Percentiles rank a stretch among this genome's conserved stretches.
Conservation (phyloP, 441 rosid species). For the Jatropha multifida region DNA sequence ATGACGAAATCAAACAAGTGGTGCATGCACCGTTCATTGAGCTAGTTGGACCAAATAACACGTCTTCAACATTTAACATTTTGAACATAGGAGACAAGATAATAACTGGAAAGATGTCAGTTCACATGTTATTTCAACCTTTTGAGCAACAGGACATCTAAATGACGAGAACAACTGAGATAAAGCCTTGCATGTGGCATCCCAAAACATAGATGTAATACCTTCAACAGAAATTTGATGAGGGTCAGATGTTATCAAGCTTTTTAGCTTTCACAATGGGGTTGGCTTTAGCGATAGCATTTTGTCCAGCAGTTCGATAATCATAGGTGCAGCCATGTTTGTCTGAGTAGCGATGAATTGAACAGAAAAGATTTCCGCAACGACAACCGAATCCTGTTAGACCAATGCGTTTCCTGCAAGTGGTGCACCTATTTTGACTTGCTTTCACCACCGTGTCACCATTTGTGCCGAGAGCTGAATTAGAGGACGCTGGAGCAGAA, state of each 20-base stretch:
- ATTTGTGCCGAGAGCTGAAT: background rate
- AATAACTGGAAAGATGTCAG: background rate
- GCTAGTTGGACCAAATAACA: background rate
- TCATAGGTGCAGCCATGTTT: conserved; percentile 55
- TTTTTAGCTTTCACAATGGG: conserved; percentile 68
- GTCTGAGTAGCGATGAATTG: conserved; percentile 66
- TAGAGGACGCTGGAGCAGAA: background rate
- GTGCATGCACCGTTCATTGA: too few species aligned
- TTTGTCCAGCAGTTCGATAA: conserved; percentile 61
- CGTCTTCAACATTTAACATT: background rate
- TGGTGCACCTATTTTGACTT: conserved; percentile 57
- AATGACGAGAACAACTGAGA: background rate
- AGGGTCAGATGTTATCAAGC: conserved; percentile 59
- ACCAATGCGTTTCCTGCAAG: conserved; percentile 66
- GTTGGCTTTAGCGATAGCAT: conserved; percentile 69
- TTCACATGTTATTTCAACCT: background rate
- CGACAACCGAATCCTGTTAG: conserved; percentile 70
- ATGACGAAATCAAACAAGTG: background rate
- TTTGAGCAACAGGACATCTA: background rate
- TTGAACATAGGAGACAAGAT: background rate
- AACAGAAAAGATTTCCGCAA: conserved; percentile 64
- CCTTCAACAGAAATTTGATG: background rate
- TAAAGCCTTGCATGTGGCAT: background rate
- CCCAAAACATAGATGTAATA: background rate
- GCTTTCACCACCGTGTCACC: conserved; percentile 17